These are phyloP conservation scores for Fusarium brevicatenulatum DNA, from an alignment of 2,329 filamentous ascomycete species.

Conservation along the genomic window DNA sequence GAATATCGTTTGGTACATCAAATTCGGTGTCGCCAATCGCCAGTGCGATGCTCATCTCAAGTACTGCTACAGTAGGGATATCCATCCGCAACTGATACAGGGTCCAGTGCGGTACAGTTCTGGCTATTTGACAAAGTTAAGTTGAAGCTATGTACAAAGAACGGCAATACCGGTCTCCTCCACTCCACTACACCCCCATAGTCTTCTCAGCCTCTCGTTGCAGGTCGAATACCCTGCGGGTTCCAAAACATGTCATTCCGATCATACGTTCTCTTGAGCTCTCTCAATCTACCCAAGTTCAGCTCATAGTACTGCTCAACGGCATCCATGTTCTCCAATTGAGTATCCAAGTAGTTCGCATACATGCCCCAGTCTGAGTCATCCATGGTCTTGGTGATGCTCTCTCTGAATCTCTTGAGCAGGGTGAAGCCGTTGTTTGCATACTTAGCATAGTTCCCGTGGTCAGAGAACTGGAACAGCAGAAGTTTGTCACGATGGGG, in stretches of 20 bases:
- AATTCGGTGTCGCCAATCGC: neutral
- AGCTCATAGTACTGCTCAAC: slow-evolving; percentile 51
- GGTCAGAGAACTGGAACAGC: slow-evolving; percentile 62
- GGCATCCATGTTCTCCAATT: slow-evolving; percentile 48
- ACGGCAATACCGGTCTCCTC: neutral
- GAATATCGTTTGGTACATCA: neutral
- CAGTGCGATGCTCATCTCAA: neutral
- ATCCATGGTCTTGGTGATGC: slow-evolving; percentile 43
- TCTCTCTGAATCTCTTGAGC: slow-evolving; percentile 49
- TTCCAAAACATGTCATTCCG: slow-evolving; percentile 54
- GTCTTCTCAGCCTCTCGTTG: neutral
- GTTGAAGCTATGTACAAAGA: neutral
- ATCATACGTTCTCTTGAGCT: slow-evolving; percentile 51
- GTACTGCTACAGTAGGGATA: neutral
- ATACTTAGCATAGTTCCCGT: slow-evolving; percentile 43
- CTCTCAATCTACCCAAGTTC: slow-evolving; percentile 48
- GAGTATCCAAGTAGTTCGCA: slow-evolving; percentile 54
- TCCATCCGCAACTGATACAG: neutral
- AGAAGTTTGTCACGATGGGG: slow-evolving; percentile 57
- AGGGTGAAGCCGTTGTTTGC: slow-evolving; percentile 49
- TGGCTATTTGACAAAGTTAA: neutral
- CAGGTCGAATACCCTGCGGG: slow-evolving; percentile 47
- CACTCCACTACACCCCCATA: too few species aligned
- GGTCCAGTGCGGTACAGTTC: neutral
- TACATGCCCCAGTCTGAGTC: slow-evolving; percentile 53